A percentile compares a stretch with the other conserved stretches of the same genome.
phyloP scores from a whole-genome alignment of 1,139 yeast genomes.

The Geotrichum citri-aurantii region DNA sequence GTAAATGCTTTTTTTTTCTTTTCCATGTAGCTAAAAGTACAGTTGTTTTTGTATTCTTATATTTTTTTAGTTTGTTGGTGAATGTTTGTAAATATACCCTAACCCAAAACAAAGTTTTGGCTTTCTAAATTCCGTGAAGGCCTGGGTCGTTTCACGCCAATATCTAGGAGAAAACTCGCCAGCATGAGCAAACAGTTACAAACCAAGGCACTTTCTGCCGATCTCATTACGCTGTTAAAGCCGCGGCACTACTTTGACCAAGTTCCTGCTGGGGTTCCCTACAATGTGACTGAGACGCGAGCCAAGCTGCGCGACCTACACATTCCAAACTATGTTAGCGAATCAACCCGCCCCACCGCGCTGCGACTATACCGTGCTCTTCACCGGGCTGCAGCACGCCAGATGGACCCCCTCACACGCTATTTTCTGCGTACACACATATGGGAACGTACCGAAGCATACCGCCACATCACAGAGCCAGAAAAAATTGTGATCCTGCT shows the following conservation, averaged over 20 bases:
- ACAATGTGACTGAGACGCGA: not conserved
- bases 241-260: constrained; percentile 3
- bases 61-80: too few species aligned
- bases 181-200: not conserved
- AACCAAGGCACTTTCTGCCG: not conserved
- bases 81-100: not conserved
- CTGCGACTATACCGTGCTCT: constrained; percentile 21
- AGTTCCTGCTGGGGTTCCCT: not conserved
- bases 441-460: constrained; percentile 24
- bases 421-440: constrained; percentile 19
- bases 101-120: not conserved
- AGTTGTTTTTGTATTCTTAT: not conserved
- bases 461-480: constrained; percentile 21
- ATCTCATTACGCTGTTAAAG: not conserved
- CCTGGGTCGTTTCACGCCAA: not conserved
- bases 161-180: not conserved
- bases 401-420: constrained; percentile 26
- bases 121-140: not conserved
- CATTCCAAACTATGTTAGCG: constrained; percentile 3
- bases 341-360: constrained; percentile 17
- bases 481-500: constrained; percentile 21
- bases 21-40: not conserved
- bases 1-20: constrained; percentile 13
- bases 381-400: constrained; percentile 17
- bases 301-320: not conserved